Base-by-base conservation (phyloP, 2,329 filamentous ascomycete species). In the Furcasterigmium sp. region DNA sequence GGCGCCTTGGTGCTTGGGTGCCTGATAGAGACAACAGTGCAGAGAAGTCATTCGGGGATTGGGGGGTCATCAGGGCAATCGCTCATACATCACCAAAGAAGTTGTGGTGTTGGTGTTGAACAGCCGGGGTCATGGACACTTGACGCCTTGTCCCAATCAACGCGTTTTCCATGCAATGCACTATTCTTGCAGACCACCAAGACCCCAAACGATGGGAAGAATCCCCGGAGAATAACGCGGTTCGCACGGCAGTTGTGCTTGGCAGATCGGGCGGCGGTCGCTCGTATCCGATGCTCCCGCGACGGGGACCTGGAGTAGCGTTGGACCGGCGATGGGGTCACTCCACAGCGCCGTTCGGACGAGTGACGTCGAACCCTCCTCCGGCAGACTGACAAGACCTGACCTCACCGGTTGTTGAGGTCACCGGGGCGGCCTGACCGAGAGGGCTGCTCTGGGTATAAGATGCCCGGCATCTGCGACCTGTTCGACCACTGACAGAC, bases 271-370 rank as follows among this genome's bases (percentile, higher is more conserved):
- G 15, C 21, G 21, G 20, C 20, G 36, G 18, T 5, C 14, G 21
- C 21, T 38, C 36, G 36, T 38, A 25, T 38, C 36, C 23, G 36
- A 23, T 18, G 36, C 20, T 23, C 36, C 21, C 21, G 36, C 23
- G 21, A 38, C n/a, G 36, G 35, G 25, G 25, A 38, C 25, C 36
- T 38, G 36, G 36, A 38, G 36, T 25, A 38, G 36, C 21, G 20
- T 21, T 21, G 36, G 36, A 20, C 20, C 35, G 35, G n/a, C 20
- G 35, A 13, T 20, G 19, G 35, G 25, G 20, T 26, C 25, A 23
- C 10, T 21, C 19, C 17, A 20, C 36, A 38, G 20, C 21, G 15
- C n/a, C 11, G 23, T 26, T 26, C 23, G n/a, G n/a, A 26, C 7
- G 23, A 26, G 23, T 26, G 23, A 26, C 23, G 23, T 26, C 23